Evolutionary conservation across 2,329 filamentous ascomycete genomes (phyloP).

Genomic region (Nemania sp.): DNA sequence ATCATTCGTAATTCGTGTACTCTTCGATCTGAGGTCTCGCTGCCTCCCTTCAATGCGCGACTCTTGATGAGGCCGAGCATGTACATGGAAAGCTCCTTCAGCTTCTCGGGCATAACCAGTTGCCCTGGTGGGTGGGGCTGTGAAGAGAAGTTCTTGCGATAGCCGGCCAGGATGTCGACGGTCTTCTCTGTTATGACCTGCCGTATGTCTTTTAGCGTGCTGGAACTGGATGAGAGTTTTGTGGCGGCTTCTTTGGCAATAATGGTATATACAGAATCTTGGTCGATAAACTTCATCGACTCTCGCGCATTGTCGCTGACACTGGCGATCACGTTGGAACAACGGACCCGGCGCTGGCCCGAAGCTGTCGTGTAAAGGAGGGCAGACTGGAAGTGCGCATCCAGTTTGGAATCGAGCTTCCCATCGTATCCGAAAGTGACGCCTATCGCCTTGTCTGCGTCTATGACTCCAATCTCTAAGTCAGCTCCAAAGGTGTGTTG

Average conservation of each 20-base stretch:
- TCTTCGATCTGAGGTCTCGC: constrained; percentile 86
- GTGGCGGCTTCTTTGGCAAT: constrained; percentile 92
- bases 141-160: constrained; percentile 86
- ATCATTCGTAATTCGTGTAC: constrained; percentile 92
- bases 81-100: constrained; percentile 98
- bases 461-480: constrained; percentile 88
- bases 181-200: constrained; percentile 84
- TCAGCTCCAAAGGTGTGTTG: constrained; percentile 95
- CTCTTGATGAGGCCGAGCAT: constrained; percentile 88
- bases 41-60: constrained; percentile 89
- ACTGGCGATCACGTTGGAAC: constrained; percentile 89
- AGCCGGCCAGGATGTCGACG: constrained; percentile 87
- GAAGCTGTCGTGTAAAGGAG: constrained; percentile 90
- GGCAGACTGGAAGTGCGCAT: constrained; percentile 96
- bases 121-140: constrained; percentile 86
- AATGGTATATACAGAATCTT: constrained; percentile 86
- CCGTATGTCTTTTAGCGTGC: constrained; percentile 81
- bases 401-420: constrained; percentile 93
- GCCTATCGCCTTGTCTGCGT: constrained; percentile 89
- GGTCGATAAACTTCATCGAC: constrained; percentile 89
- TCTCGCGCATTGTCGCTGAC: constrained; percentile 85
- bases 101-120: constrained; percentile 89
- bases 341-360: constrained; percentile 87
- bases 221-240: constrained; percentile 73
- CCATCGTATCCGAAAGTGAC: constrained; percentile 95